Evolutionary conservation across 202 grass and related monocot species (phyloP).

Genomic region (Hordeum pubiflorum): DNA sequence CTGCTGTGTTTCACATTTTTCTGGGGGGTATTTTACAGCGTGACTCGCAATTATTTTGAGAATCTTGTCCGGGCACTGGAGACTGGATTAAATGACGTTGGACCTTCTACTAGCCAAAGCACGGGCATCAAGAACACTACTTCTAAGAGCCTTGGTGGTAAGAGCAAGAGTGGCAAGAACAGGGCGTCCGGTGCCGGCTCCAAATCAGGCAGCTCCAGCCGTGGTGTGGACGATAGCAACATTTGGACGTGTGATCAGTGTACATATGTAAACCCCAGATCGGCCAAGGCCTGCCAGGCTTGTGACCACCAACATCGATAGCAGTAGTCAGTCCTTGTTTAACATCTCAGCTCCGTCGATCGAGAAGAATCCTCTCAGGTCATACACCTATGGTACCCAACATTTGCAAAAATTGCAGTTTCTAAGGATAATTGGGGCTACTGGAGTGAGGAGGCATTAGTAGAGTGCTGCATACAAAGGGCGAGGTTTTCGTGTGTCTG

Average conservation of each 20-base stretch:
- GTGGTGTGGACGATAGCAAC: constrained; percentile 55
- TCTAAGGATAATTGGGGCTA: background rate
- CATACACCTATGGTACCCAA: background rate
- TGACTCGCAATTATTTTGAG: constrained; percentile 98
- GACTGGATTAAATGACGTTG: constrained; percentile 89
- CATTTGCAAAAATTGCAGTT: constrained; percentile 9
- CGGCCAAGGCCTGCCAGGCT: constrained; percentile 55
- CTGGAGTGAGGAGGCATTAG: background rate
- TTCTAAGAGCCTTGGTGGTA: constrained; percentile 62
- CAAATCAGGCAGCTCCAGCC: constrained; percentile 45
- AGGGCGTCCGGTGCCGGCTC: constrained; percentile 40
- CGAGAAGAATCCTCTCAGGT: constrained; percentile 2
- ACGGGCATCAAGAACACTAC: constrained; percentile 44
- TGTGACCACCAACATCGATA: constrained; percentile 58
- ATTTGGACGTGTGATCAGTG: constrained; percentile 84
- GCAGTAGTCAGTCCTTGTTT: background rate
- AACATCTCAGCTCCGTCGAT: background rate
- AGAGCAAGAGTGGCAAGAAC: constrained; percentile 63
- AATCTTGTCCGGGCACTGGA: constrained; percentile 91
- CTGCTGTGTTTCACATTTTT: background rate
- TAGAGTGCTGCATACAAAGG: constrained; percentile 5
- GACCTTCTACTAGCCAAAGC: constrained; percentile 65
- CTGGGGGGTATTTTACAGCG: constrained; percentile 40
- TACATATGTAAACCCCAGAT: constrained; percentile 67
- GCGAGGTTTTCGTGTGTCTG: constrained; percentile 15